These are phyloP conservation scores for Microdochium trichocladiopsis DNA, from an alignment of 2,329 filamentous ascomycete genomes.

Conservation along the genomic window DNA sequence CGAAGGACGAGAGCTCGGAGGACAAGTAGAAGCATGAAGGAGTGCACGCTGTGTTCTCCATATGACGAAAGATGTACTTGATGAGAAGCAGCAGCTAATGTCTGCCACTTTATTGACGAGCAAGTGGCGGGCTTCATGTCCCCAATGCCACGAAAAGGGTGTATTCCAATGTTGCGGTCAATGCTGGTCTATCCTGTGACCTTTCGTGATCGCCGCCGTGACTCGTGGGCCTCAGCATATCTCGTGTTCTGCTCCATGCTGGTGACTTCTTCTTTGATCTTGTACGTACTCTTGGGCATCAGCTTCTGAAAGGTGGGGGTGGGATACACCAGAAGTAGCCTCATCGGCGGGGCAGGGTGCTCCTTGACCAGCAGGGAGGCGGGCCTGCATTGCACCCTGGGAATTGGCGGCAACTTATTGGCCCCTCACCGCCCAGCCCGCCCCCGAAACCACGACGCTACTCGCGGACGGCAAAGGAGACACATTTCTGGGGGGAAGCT, in stretches of 20 bases:
- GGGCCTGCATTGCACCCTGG: not conserved
- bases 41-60: not conserved
- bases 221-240: too few relatives aligned
- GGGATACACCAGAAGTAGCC: not conserved
- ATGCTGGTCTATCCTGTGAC: too few relatives aligned
- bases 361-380: not conserved
- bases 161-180: too few relatives aligned
- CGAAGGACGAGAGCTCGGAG: conserved; percentile 72
- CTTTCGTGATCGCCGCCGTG: too few relatives aligned
- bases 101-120: too few relatives aligned
- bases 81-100: not conserved
- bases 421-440: not conserved
- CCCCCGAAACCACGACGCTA: not conserved
- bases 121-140: too few relatives aligned
- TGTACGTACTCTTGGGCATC: not conserved
- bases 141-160: too few relatives aligned
- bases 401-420: not conserved
- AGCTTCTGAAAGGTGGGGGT: not conserved
- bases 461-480: not conserved
- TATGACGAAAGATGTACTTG: not conserved
- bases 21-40: conserved; percentile 39
- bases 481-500: not conserved
- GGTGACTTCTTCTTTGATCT: too few relatives aligned
- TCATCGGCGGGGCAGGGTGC: not conserved
- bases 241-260: too few relatives aligned